Evolutionary conservation across 192 early-diverging fungal species (phyloP).

Genomic region (Podila minutissima): DNA sequence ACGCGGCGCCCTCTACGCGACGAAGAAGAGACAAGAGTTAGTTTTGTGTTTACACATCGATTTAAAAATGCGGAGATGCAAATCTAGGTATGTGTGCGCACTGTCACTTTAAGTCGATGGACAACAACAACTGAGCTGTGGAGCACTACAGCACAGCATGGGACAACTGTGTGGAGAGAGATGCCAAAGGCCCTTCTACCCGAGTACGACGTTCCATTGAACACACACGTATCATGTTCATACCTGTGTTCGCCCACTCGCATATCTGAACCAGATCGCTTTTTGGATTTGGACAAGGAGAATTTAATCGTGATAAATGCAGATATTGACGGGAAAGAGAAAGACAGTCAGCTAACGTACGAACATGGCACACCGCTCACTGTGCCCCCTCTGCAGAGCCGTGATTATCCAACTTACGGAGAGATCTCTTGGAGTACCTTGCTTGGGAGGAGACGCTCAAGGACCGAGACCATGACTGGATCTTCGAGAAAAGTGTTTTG

Average conservation of each 20-base stretch:
- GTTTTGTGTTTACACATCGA: no score
- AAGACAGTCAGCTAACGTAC: background rate
- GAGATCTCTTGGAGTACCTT: slow-evolving; percentile 52
- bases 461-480: slow-evolving; percentile 56
- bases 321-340: background rate
- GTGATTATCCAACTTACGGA: slow-evolving; percentile 52
- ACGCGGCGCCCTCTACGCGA: slow-evolving; percentile 56
- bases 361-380: background rate
- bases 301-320: no score
- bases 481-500: slow-evolving; percentile 53
- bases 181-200: background rate
- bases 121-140: background rate
- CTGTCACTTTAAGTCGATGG: slow-evolving; percentile 3
- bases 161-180: no score
- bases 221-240: background rate
- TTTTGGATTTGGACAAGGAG: background rate
- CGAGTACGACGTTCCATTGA: background rate
- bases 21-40: no score
- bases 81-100: background rate
- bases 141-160: background rate
- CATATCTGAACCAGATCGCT: slow-evolving; percentile 39
- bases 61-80: background rate
- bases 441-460: slow-evolving; percentile 57
- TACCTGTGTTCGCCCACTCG: slow-evolving; percentile 47
- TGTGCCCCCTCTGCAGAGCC: background rate